phyloP scores from a whole-genome alignment of 371 early-diverging fungal genomes.

The Chytridium lagenaria region DNA sequence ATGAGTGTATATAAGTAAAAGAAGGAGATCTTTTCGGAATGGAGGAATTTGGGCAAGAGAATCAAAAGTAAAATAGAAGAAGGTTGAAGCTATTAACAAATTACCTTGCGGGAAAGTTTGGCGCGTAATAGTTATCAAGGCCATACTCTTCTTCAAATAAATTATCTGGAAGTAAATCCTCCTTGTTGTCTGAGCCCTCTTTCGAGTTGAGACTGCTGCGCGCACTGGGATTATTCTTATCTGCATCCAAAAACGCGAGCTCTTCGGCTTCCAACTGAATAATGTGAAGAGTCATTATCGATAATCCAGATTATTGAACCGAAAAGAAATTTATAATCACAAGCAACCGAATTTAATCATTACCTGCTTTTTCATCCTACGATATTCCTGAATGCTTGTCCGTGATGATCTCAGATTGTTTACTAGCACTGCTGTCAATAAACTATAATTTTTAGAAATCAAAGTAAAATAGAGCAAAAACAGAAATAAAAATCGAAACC shows the following conservation, averaged over 20 bases:
- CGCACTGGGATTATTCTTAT: not conserved
- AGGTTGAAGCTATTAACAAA: not conserved
- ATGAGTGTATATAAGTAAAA: too few species aligned
- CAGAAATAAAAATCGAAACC: too few species aligned
- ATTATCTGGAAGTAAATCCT: slow-evolving; percentile 19
- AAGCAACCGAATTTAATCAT: too few species aligned
- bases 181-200: not conserved
- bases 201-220: not conserved
- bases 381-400: too few species aligned
- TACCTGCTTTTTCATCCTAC: too few species aligned
- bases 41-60: too few species aligned
- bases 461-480: too few species aligned
- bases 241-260: not conserved
- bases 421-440: slow-evolving; percentile 48
- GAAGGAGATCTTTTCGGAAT: too few species aligned
- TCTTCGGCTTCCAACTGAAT: not conserved
- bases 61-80: slow-evolving; percentile 1
- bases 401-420: slow-evolving; percentile 45
- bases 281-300: too few species aligned
- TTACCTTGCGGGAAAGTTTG: slow-evolving; percentile 31
- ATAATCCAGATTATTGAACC: too few species aligned
- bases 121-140: slow-evolving; percentile 39
- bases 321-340: too few species aligned
- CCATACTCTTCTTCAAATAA: slow-evolving; percentile 33
- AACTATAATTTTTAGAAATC: slow-evolving; percentile 24